phyloP scores from a whole-genome alignment of 2,329 filamentous ascomycete genomes.

The Fusarium verticillioides region DNA sequence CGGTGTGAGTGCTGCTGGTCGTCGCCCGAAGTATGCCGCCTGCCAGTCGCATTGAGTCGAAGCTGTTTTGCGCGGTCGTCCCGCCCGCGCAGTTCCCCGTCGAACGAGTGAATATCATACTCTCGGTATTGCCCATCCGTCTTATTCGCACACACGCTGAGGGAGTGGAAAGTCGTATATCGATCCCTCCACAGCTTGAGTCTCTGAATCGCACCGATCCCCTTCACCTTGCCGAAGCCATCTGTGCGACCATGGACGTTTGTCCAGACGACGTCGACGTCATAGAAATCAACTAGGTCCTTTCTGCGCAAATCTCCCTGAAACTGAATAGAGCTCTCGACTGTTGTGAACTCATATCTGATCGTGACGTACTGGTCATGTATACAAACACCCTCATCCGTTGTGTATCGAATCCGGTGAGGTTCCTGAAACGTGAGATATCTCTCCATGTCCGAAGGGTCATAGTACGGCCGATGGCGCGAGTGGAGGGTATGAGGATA shows the following conservation, averaged over 20 bases:
- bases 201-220: slow-evolving; percentile 62
- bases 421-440: slow-evolving; percentile 60
- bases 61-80: slow-evolving; percentile 60
- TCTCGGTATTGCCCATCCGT: slow-evolving; percentile 59
- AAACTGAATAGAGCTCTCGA: slow-evolving; percentile 60
- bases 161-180: slow-evolving; percentile 59
- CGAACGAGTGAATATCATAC: slow-evolving; percentile 60
- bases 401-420: slow-evolving; percentile 61
- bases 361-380: slow-evolving; percentile 61
- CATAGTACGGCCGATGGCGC: slow-evolving; percentile 62
- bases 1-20: slow-evolving; percentile 49
- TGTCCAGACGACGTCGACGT: slow-evolving; percentile 64
- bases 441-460: slow-evolving; percentile 62
- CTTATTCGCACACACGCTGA: slow-evolving; percentile 61
- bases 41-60: slow-evolving; percentile 54
- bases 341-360: slow-evolving; percentile 62
- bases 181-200: slow-evolving; percentile 64
- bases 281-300: slow-evolving; percentile 62
- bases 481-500: slow-evolving; percentile 63
- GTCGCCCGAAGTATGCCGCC: slow-evolving; percentile 56
- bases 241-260: slow-evolving; percentile 62
- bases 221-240: slow-evolving; percentile 61
- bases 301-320: slow-evolving; percentile 61
- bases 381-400: slow-evolving; percentile 57
- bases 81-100: slow-evolving; percentile 57